A percentile compares a stretch with the other conserved stretches of the same genome.
phyloP scores from a whole-genome alignment of 2,329 filamentous ascomycete species.

The Hymenoscyphus fructigenus region DNA sequence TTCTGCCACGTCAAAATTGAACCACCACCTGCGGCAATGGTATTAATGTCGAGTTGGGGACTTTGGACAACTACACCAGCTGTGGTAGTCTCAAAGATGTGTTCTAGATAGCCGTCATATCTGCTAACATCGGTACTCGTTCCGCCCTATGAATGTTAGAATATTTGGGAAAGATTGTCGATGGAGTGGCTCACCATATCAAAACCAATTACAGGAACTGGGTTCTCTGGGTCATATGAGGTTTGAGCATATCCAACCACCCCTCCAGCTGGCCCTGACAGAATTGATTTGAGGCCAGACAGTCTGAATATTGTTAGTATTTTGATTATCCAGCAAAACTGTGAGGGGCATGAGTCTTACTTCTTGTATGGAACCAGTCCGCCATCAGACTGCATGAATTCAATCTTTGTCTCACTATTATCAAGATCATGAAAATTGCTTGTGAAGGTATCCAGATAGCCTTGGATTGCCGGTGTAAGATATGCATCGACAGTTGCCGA shows the following conservation, averaged over 20 bases:
- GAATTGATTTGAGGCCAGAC: conserved; percentile 76
- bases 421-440: conserved; percentile 68
- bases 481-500: conserved; percentile 76
- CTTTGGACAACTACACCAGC: conserved; percentile 91
- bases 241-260: conserved; percentile 92
- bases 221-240: conserved; percentile 80
- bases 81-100: conserved; percentile 92
- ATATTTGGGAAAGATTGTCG: conserved; percentile 44
- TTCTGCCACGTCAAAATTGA: conserved; percentile 85
- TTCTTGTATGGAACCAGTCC: conserved; percentile 48
- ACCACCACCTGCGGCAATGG: conserved; percentile 74
- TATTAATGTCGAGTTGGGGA: conserved; percentile 92
- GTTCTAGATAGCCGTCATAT: conserved; percentile 85
- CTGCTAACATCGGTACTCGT: conserved; percentile 39
- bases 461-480: conserved; percentile 67
- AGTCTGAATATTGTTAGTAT: conserved; percentile 67
- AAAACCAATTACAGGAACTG: conserved; percentile 86
- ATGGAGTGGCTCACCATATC: conserved; percentile 96
- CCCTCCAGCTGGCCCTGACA: conserved; percentile 86
- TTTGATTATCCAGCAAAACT: too few species aligned
- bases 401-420: conserved; percentile 71
- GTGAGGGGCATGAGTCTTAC: too few species aligned
- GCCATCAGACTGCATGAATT: conserved; percentile 82
- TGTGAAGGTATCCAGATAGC: conserved; percentile 74
- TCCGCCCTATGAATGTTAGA: too few species aligned